Conservation (phyloP, 2,329 filamentous ascomycete genomes). For the Ophiostoma perfectum region DNA sequence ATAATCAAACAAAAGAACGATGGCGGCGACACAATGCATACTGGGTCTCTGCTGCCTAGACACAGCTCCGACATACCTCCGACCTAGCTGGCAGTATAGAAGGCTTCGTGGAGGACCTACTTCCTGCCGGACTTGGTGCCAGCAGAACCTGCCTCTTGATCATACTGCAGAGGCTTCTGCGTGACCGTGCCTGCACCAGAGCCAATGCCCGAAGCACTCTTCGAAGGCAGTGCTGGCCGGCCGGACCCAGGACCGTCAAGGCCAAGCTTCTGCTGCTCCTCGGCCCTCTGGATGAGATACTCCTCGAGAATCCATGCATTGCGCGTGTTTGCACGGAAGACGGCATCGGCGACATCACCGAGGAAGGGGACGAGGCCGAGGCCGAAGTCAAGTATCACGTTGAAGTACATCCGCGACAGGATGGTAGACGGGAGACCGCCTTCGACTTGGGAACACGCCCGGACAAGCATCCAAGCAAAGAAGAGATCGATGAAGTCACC, state of each 20-base stretch:
- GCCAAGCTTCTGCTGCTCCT: constrained; percentile 38
- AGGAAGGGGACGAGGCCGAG: constrained; percentile 69
- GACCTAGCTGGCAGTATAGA: background rate
- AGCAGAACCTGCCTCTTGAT: background rate
- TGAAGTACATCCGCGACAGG: constrained; percentile 69
- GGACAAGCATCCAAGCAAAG: constrained; percentile 70
- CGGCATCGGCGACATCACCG: constrained; percentile 69
- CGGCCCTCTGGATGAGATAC: constrained; percentile 63
- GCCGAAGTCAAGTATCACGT: constrained; percentile 68
- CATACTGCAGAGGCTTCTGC: background rate
- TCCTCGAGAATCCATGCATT: constrained; percentile 56
- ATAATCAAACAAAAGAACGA: constrained; percentile 1
- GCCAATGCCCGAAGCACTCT: background rate
- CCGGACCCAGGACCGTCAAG: background rate
- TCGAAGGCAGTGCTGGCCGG: background rate
- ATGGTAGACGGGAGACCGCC: constrained; percentile 63
- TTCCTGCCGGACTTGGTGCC: background rate
- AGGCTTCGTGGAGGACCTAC: background rate
- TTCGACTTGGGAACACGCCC: constrained; percentile 66
- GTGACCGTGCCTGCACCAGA: background rate
- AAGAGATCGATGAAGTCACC: constrained; percentile 71
- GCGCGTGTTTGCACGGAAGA: constrained; percentile 69
- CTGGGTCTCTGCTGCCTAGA: background rate
- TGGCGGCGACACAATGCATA: background rate
- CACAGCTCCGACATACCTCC: background rate